These are phyloP conservation scores for Zoysia pacifica DNA, from an alignment of 176 grass and related monocot species.

Conservation along the genomic window DNA sequence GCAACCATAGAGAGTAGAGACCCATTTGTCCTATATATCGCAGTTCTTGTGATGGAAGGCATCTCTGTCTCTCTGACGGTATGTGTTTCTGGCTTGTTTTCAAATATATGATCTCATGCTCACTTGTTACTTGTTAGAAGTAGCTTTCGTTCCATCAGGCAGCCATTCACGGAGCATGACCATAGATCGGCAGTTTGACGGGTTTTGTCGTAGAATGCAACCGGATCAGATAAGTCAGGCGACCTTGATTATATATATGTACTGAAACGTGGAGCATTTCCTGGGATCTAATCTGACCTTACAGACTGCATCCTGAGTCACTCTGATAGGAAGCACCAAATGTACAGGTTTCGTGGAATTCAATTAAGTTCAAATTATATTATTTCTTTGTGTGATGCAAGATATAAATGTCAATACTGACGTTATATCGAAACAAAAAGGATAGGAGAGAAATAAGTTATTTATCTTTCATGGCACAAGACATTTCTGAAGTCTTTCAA, in stretches of 20 bases:
- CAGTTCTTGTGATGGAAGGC: not conserved
- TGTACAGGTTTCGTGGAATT: not conserved
- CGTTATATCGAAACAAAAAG: not conserved
- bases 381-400: slow-evolving; percentile 15
- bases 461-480: not conserved
- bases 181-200: slow-evolving; percentile 2
- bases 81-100: slow-evolving; percentile 25
- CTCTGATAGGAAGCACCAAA: not conserved
- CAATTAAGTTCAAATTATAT: not conserved
- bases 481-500: not conserved
- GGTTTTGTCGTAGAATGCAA: slow-evolving; percentile 7
- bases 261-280: not conserved
- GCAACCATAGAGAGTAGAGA: not conserved
- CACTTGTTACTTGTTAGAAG: not conserved
- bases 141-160: not conserved
- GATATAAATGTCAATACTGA: not conserved
- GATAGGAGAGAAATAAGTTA: not conserved
- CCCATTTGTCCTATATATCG: slow-evolving; percentile 6
- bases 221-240: slow-evolving; percentile 1
- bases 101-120: not conserved
- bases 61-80: not conserved
- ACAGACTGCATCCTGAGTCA: not conserved
- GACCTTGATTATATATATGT: not conserved
- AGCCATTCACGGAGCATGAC: slow-evolving; percentile 27
- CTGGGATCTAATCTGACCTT: not conserved